Evolutionary conservation across 352 stramenopile genomes (phyloP).

Genomic region (Globisporangium abappressorium): DNA sequence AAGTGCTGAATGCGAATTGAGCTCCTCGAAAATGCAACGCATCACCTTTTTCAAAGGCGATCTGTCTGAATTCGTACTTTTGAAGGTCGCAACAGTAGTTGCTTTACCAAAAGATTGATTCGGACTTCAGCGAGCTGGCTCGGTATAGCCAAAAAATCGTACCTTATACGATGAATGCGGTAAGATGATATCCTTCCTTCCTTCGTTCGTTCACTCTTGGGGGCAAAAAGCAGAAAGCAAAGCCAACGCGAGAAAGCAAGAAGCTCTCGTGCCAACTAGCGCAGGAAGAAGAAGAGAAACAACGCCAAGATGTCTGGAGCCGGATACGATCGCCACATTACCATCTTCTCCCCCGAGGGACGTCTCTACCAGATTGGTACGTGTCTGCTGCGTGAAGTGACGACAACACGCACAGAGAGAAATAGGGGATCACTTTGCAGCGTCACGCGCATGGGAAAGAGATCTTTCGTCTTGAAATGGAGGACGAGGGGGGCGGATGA

Average conservation of each 20-base stretch:
- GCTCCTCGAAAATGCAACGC: constrained; percentile 1
- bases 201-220: background rate
- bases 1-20: constrained; percentile 28
- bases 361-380: constrained; percentile 97
- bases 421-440: background rate
- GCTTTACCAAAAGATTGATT: background rate
- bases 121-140: constrained; percentile 17
- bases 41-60: background rate
- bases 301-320: constrained; percentile 66
- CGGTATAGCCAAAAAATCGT: constrained; percentile 4
- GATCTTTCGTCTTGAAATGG: constrained; percentile 9
- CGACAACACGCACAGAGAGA: background rate
- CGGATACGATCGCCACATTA: constrained; percentile 94
- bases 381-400: constrained; percentile 10
- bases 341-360: constrained; percentile 99
- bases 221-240: constrained; percentile 22
- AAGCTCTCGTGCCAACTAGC: background rate
- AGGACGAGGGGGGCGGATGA: background rate
- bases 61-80: constrained; percentile 20
- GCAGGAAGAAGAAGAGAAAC: constrained; percentile 3
- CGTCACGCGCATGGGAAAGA: background rate
- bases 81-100: background rate
- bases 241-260: constrained; percentile 1
- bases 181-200: constrained; percentile 8
- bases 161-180: constrained; percentile 10